A percentile compares a stretch with the other conserved stretches of the same genome.
These are phyloP conservation scores for Phytophthora sp. DNA, from an alignment of 352 stramenopile genomes.

Conservation along the genomic window DNA sequence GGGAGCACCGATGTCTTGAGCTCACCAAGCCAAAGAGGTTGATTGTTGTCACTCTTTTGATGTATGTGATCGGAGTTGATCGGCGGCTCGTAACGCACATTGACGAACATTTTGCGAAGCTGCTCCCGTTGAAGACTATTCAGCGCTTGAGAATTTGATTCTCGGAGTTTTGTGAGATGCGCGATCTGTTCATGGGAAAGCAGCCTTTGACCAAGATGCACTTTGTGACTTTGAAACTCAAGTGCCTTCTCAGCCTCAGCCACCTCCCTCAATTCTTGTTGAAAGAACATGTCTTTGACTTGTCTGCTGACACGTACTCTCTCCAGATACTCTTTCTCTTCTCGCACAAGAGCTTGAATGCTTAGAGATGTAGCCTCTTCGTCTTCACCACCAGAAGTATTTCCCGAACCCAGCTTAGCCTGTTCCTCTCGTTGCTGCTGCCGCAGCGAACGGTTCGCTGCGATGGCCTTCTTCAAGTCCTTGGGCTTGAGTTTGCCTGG, in stretches of 20 bases:
- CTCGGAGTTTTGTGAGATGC: constrained; percentile 57
- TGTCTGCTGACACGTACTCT: constrained; percentile 44
- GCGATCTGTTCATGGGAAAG: constrained; percentile 57
- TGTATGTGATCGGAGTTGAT: constrained; percentile 22
- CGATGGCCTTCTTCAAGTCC: constrained; percentile 90
- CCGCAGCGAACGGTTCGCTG: constrained; percentile 69
- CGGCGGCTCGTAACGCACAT: constrained; percentile 29
- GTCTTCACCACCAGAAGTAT: constrained; percentile 11
- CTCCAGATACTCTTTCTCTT: constrained; percentile 55
- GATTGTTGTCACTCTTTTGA: constrained; percentile 5
- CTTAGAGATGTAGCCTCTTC: constrained; percentile 39
- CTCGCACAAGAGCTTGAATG: constrained; percentile 59
- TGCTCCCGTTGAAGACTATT: constrained; percentile 47
- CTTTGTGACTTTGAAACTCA: constrained; percentile 84
- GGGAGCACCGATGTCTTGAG: constrained; percentile 49
- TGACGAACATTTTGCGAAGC: constrained; percentile 48
- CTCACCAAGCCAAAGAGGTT: constrained; percentile 25
- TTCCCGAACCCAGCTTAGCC: constrained; percentile 39
- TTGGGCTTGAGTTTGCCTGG: constrained; percentile 90
- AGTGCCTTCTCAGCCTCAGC: constrained; percentile 79
- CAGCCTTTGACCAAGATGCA: constrained; percentile 64
- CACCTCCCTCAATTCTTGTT: constrained; percentile 80
- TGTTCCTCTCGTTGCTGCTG: constrained; percentile 75
- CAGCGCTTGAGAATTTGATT: constrained; percentile 40
- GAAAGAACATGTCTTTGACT: constrained; percentile 84